These are phyloP conservation scores for Cercospora brassicicola DNA, from an alignment of 2,329 filamentous ascomycete species.

Conservation along the genomic window DNA sequence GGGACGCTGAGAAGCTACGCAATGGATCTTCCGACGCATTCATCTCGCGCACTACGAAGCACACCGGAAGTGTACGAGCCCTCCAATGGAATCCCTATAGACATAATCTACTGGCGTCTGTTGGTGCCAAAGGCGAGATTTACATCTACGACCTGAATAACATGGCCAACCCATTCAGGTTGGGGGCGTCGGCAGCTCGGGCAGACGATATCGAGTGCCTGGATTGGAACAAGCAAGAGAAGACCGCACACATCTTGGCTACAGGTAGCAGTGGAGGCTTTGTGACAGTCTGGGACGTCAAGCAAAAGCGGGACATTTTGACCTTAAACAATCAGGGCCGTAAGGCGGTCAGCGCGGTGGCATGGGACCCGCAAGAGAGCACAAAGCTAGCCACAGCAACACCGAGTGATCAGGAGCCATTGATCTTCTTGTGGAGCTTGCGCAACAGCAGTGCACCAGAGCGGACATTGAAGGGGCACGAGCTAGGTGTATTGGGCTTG, in stretches of 20 bases:
- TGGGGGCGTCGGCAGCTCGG: slow-evolving; percentile 83
- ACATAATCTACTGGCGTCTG: slow-evolving; percentile 86
- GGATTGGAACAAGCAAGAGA: slow-evolving; percentile 85
- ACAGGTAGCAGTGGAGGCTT: slow-evolving; percentile 92
- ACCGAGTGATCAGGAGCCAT: slow-evolving; percentile 80
- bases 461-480: slow-evolving; percentile 82
- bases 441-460: slow-evolving; percentile 95
- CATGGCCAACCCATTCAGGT: slow-evolving; percentile 78
- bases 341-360: slow-evolving; percentile 91
- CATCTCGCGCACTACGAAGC: slow-evolving; percentile 83
- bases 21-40: slow-evolving; percentile 63
- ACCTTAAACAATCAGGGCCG: slow-evolving; percentile 86
- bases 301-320: slow-evolving; percentile 94
- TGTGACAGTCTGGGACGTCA: slow-evolving; percentile 97
- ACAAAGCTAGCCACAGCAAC: slow-evolving; percentile 94
- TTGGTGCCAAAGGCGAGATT: slow-evolving; percentile 90
- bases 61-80: slow-evolving; percentile 88
- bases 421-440: slow-evolving; percentile 91
- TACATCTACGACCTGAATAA: slow-evolving; percentile 96
- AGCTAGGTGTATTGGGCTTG: slow-evolving; percentile 87
- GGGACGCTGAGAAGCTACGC: slow-evolving; percentile 76
- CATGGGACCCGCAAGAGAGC: slow-evolving; percentile 91
- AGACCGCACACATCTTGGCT: slow-evolving; percentile 92
- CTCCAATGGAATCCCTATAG: slow-evolving; percentile 95
- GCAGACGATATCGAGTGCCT: slow-evolving; percentile 94